Base-by-base conservation (phyloP, 495 filamentous ascomycete species). In the Aspergillus campestris region DNA sequence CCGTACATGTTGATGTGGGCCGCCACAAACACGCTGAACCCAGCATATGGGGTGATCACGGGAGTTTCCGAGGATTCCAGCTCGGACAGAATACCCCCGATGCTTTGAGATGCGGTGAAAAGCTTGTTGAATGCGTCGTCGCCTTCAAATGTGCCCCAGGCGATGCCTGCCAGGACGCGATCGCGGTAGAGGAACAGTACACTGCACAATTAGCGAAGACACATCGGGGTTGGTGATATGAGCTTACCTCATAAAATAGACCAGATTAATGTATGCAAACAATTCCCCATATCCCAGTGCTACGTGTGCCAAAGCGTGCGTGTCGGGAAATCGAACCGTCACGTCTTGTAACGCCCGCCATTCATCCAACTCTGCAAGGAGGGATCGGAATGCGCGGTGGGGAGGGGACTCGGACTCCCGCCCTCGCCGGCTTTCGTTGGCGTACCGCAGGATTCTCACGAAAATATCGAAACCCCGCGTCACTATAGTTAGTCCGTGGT, bases 1-100 rank as follows among this genome's bases (percentile, higher is more conserved):
- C 66, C 67, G 52, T 71, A 70, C 67, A 71, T 71, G 40, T 71
- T 71, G 44, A 71, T 65, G 34, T 71, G 67, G 6, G 63, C 67
- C 6, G 66, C 63, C 6, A 71, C 67, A 34, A 71, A 71, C 31
- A 70, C 63, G 31, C 67, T 71, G 45, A 70, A 71, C 8, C 67
- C 67, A 3, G 66, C 64, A 39, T 71, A 71, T 7, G 67, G 66
- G 2, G 66, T 68, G 46, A 71, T 70, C 2, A 71, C 61, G 0
- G 66, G 53, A 6, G 67, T 60, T 13, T 53, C 53, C 1, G 63
- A 69, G 37, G 58, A 55, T 30, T 68, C 64, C 5, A 71, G 51
- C 0, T 62, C 65, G 4, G 60, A 53, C 6, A 71, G 32, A 2
- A 71, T 60, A 1, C 57, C 57, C 5, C 59, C 53, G 13, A 71